These are phyloP conservation scores for Xylaria sp. DNA, from an alignment of 2,329 filamentous ascomycete genomes.

Conservation along the genomic window DNA sequence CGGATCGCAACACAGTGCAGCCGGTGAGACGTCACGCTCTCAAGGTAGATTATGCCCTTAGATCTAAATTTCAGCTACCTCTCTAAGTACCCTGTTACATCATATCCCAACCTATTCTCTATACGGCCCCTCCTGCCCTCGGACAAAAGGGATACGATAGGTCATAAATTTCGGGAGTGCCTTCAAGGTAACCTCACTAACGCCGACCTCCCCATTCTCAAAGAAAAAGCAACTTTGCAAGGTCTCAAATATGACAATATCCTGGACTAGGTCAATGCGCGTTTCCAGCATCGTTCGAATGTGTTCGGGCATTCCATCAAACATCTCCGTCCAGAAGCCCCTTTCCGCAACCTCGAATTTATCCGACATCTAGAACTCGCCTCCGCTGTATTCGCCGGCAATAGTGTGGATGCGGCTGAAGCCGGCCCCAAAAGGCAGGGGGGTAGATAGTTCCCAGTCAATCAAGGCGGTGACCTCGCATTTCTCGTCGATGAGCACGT, in stretches of 20 bases:
- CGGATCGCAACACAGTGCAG: too few species aligned
- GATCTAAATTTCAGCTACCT: too few species aligned
- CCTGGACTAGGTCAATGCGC: conserved; percentile 41
- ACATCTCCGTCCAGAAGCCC: conserved; percentile 37
- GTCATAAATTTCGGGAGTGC: conserved; percentile 39
- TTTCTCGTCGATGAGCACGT: conserved; percentile 35
- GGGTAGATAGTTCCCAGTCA: conserved; percentile 36
- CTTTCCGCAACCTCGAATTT: conserved; percentile 38
- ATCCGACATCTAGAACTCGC: conserved; percentile 37
- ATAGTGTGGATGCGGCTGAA: conserved; percentile 29
- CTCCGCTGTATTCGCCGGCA: conserved; percentile 33
- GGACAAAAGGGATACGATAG: conserved; percentile 34
- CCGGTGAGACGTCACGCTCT: too few species aligned
- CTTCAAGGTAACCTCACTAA: conserved; percentile 30
- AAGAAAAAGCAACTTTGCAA: conserved; percentile 37
- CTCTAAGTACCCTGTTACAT: too few species aligned
- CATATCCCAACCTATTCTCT: neutral
- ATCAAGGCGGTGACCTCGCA: conserved; percentile 35
- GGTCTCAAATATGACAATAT: conserved; percentile 40
- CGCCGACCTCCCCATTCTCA: conserved; percentile 36
- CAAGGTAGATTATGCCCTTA: too few species aligned
- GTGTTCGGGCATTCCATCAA: conserved; percentile 34
- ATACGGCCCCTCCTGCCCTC: conserved; percentile 18
- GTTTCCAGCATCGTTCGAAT: conserved; percentile 40
- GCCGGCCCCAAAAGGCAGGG: conserved; percentile 25